phyloP scores from a whole-genome alignment of 2,329 filamentous ascomycete species.

The Cladophialophora exuberans region DNA sequence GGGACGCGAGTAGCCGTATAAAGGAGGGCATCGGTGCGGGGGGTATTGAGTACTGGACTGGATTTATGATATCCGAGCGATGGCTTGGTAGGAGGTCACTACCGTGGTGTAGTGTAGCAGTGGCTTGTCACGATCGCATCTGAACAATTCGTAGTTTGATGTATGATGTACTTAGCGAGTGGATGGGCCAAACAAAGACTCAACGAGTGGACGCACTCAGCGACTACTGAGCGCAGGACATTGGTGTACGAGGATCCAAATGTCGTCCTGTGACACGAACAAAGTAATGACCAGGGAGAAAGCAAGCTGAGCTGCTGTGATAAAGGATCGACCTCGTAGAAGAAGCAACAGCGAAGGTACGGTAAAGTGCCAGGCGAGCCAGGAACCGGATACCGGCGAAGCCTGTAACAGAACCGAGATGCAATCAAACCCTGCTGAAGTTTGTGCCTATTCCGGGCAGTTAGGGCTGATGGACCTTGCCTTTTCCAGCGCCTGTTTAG shows the following conservation, averaged over 20 bases:
- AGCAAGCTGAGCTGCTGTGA: background rate
- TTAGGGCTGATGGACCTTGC: background rate
- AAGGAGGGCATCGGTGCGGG: constrained; percentile 1
- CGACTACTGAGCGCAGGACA: constrained; percentile 5
- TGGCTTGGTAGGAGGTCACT: background rate
- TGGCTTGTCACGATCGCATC: background rate
- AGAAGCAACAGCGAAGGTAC: no score
- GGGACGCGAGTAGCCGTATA: background rate
- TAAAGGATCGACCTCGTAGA: no score
- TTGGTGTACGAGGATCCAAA: background rate
- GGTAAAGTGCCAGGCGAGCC: background rate
- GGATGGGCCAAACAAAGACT: background rate
- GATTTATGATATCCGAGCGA: background rate
- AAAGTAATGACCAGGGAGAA: background rate
- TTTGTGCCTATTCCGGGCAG: background rate
- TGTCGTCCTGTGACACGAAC: background rate
- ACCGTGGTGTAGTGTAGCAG: background rate
- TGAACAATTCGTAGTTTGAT: background rate
- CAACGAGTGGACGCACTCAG: constrained; percentile 13
- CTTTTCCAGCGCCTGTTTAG: background rate
- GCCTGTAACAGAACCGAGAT: background rate
- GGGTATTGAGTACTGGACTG: background rate
- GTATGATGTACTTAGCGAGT: background rate
- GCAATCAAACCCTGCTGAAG: background rate
- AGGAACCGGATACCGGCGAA: background rate